phyloP scores from a whole-genome alignment of 208 protist genomes.

The Trypanosoma boissoni region DNA sequence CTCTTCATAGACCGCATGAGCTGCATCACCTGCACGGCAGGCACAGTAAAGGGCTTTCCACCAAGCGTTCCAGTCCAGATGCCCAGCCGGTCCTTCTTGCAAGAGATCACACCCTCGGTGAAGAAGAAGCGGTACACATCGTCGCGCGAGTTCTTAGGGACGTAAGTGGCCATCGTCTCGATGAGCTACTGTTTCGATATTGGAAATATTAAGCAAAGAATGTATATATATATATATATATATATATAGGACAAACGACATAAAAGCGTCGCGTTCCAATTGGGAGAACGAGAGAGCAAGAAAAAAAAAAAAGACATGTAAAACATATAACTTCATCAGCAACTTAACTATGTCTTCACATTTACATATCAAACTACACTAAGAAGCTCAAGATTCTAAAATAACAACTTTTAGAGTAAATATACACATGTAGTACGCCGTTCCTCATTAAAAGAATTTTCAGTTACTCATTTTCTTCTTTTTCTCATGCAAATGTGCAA shows the following conservation, averaged over 20 bases:
- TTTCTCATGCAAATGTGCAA: slow-evolving; percentile 50
- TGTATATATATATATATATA: not conserved
- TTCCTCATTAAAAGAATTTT: not conserved
- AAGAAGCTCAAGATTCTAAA: too few species aligned
- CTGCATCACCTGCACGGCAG: slow-evolving; percentile 86
- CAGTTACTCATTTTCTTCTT: slow-evolving; percentile 7
- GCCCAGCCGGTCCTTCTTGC: slow-evolving; percentile 90
- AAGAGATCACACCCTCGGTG: slow-evolving; percentile 87
- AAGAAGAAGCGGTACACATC: slow-evolving; percentile 93
- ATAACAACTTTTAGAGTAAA: too few species aligned
- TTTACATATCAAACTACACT: too few species aligned
- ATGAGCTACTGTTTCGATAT: not conserved
- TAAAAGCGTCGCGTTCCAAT: too few species aligned
- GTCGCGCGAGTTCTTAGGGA: slow-evolving; percentile 76
- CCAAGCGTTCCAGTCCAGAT: slow-evolving; percentile 81
- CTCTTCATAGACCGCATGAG: slow-evolving; percentile 90
- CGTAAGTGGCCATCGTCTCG: slow-evolving; percentile 76
- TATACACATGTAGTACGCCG: not conserved
- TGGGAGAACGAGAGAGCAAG: too few species aligned
- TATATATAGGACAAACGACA: too few species aligned
- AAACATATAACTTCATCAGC: too few species aligned
- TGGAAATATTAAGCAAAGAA: not conserved
- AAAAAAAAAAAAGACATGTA: too few species aligned
- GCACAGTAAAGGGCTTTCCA: slow-evolving; percentile 73
- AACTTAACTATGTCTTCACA: too few species aligned